Percentiles rank a stretch among this genome's conserved stretches.
phyloP scores from a whole-genome alignment of 2,329 filamentous ascomycete genomes.

The Torrubiellomyces zombiae region DNA sequence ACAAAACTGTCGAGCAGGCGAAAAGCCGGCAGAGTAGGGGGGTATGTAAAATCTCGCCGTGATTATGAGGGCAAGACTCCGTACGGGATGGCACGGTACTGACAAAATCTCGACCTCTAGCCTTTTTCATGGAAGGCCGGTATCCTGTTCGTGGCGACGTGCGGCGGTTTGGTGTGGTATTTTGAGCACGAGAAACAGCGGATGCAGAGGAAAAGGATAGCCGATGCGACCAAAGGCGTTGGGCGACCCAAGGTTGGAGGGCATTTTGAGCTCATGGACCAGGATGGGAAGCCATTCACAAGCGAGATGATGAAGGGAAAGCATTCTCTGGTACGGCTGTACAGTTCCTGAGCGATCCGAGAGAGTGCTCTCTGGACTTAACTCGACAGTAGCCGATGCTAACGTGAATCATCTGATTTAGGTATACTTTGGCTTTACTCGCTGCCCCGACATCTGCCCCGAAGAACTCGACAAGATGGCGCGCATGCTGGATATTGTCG shows the following conservation, averaged over 20 bases:
- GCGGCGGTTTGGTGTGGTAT: conserved; percentile 66
- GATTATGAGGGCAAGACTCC: too few relatives aligned
- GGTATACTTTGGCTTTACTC: conserved; percentile 97
- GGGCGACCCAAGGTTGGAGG: conserved; percentile 89
- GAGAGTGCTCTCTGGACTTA: conserved; percentile 6
- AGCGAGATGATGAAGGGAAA: conserved; percentile 72
- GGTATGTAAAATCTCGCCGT: too few relatives aligned
- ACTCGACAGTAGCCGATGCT: background rate
- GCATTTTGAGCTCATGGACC: conserved; percentile 64
- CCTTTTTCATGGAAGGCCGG: conserved; percentile 92
- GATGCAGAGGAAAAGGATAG: conserved; percentile 75
- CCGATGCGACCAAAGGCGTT: conserved; percentile 83
- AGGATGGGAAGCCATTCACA: conserved; percentile 63
- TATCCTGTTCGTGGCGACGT: conserved; percentile 66
- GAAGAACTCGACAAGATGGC: conserved; percentile 99
- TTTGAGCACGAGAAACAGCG: conserved; percentile 88
- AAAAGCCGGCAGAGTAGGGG: conserved; percentile 41
- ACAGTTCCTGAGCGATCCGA: too few relatives aligned
- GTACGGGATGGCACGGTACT: too few relatives aligned
- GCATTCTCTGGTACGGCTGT: conserved; percentile 60
- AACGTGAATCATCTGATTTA: conserved; percentile 16
- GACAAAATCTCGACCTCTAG: conserved; percentile 23
- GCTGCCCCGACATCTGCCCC: conserved; percentile 96
- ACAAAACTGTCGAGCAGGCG: conserved; percentile 41
- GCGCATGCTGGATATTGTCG: conserved; percentile 67